These are phyloP conservation scores for Pelargonium myrrhifolium DNA, from an alignment of 441 rosid species.

Conservation along the genomic window DNA sequence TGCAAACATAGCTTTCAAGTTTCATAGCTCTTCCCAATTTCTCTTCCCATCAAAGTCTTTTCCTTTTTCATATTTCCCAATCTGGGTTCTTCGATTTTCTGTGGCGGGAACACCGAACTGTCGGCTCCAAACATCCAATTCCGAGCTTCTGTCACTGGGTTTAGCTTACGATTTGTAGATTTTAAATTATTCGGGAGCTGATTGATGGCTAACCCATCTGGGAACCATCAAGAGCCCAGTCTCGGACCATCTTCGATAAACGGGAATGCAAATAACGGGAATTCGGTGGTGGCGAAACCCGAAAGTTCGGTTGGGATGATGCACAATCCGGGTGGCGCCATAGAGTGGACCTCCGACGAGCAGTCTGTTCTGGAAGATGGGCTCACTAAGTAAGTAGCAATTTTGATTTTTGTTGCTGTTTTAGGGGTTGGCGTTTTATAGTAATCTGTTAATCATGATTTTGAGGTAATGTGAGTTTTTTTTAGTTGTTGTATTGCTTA, in stretches of 20 bases:
- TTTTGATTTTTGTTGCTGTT: background rate
- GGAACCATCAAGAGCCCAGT: background rate
- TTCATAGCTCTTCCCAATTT: background rate
- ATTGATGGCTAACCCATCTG: slow-evolving; percentile 3
- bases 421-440: background rate
- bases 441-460: background rate
- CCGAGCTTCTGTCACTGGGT: background rate
- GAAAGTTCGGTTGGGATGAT: background rate
- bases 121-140: background rate
- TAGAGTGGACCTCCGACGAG: background rate
- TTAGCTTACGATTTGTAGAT: background rate
- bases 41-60: background rate
- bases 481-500: background rate
- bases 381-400: background rate
- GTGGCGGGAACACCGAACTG: slow-evolving; percentile 2
- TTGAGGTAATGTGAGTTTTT: background rate
- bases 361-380: slow-evolving; percentile 9
- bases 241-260: background rate
- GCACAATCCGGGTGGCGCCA: slow-evolving; percentile 1
- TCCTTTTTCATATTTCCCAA: background rate
- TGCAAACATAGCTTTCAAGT: background rate
- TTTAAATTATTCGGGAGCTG: background rate
- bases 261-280: background rate
- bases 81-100: slow-evolving; percentile 3
- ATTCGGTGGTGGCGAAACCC: background rate